These are phyloP conservation scores for Fraxinus latifolia DNA, from an alignment of 305 asterid species.

Conservation along the genomic window DNA sequence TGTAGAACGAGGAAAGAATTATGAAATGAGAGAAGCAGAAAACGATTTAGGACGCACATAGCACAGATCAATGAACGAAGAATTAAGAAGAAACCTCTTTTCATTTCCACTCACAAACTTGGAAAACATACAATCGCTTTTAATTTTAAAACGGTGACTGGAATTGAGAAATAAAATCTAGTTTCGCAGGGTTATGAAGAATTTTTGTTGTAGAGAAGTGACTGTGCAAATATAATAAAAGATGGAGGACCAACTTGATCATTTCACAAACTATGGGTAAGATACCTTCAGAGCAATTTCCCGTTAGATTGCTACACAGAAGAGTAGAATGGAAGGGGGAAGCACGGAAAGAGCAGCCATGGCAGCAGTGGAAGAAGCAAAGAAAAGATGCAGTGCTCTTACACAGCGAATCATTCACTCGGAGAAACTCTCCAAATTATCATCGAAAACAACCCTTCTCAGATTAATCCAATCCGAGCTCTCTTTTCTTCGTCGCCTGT, in stretches of 20 bases:
- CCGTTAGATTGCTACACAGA: neutral
- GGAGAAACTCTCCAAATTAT: slow-evolving; percentile 19
- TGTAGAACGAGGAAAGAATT: neutral
- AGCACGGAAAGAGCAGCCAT: neutral
- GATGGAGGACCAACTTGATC: neutral
- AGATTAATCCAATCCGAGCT: slow-evolving; percentile 73
- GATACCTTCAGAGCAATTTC: neutral
- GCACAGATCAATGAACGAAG: neutral
- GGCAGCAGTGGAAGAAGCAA: slow-evolving; percentile 48
- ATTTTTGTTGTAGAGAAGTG: neutral
- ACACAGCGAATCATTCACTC: slow-evolving; percentile 37
- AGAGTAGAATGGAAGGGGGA: neutral
- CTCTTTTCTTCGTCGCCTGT: slow-evolving; percentile 60
- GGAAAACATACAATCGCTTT: neutral
- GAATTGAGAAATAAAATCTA: neutral
- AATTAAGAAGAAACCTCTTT: no score
- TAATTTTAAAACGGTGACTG: no score
- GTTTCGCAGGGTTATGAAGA: neutral
- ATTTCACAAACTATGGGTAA: neutral
- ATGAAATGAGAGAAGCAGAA: neutral
- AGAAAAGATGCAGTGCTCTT: slow-evolving; percentile 57
- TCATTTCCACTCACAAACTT: neutral
- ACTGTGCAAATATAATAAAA: neutral
- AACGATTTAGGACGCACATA: neutral
- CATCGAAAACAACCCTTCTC: slow-evolving; percentile 51